phyloP scores from a whole-genome alignment of 352 stramenopile genomes.

The Lagenidium giganteum region DNA sequence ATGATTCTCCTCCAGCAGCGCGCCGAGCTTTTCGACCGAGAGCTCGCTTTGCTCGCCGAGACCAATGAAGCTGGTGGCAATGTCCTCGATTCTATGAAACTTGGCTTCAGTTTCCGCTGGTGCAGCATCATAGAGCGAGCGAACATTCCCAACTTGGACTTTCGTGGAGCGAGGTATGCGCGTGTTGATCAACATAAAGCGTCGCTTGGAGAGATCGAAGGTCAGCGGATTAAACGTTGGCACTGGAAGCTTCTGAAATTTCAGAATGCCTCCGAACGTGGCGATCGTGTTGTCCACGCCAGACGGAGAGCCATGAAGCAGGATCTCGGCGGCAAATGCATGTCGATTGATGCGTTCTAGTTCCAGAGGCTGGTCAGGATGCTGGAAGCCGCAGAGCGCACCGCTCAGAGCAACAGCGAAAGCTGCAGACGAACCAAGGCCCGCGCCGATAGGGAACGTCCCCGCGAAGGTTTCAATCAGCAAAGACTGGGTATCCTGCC shows the following conservation, averaged over 20 bases:
- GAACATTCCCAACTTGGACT: constrained; percentile 67
- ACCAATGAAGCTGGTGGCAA: constrained; percentile 51
- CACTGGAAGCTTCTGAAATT: constrained; percentile 53
- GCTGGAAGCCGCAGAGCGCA: constrained; percentile 45
- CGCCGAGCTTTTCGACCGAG: constrained; percentile 26
- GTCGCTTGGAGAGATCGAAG: constrained; percentile 47
- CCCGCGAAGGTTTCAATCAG: constrained; percentile 32
- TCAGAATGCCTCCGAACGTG: constrained; percentile 72
- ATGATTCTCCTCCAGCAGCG: constrained; percentile 69
- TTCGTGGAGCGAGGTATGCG: constrained; percentile 79
- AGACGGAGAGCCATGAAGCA: constrained; percentile 84
- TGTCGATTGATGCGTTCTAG: constrained; percentile 68
- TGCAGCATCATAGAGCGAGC: constrained; percentile 44
- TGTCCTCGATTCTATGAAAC: constrained; percentile 68
- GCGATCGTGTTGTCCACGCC: constrained; percentile 88
- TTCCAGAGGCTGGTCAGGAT: constrained; percentile 29
- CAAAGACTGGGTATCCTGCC: too few species aligned
- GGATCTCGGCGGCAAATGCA: constrained; percentile 74
- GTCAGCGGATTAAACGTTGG: constrained; percentile 31
- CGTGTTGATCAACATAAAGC: constrained; percentile 86
- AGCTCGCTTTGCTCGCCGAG: constrained; percentile 25
- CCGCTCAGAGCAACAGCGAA: constrained; percentile 81
- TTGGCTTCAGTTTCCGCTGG: constrained; percentile 26
- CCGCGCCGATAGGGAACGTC: constrained; percentile 68
- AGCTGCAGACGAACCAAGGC: constrained; percentile 87